Base-by-base conservation (phyloP, 2,329 filamentous ascomycete species). In the Tympanopsis confertula region DNA sequence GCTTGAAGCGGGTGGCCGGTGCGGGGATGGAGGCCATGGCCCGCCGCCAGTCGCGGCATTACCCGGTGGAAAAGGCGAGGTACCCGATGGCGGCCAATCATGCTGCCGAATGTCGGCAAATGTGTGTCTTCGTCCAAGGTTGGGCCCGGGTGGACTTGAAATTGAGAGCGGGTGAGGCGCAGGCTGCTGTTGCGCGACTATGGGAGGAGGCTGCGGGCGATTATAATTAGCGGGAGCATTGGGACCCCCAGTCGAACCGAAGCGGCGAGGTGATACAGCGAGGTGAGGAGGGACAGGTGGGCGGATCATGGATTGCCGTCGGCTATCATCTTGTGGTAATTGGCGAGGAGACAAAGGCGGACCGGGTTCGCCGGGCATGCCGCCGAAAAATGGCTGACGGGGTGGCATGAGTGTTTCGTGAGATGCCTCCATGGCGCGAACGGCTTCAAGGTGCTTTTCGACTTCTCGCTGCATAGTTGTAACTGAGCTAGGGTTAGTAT, bases 41-140 rank as follows among this genome's bases (percentile, higher is more conserved):
- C 59, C 13, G 69, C 10, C 17, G 30, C 10, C 12, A 7, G 12
- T 13, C 7, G 10, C 15, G 12, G 71, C 69, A 43, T 75, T 68
- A 10, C 77, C 77, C 3, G 80, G 78, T 5, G 72, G 68, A 51
- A 78, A 83, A 10, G 80, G 83, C 4, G 81, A 82, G 19, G 74
- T 68, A 30, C 66, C 62, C 36, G 61, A 67, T 5, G 68, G 68
- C 44, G 78, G 80, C 78, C 84, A 89, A 26, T 82, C 86, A 53
- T 87, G 82, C 49, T 88, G 82, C 38, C 91, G 81, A 48, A 98
- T 96, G 55, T 98, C 91, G 41, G 91, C 91, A 28, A 88, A 89
- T 2, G 91, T 98, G 59, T 98, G 91, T 43, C 89, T 77, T 44
- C 89, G 79, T 33, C 78, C 74, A 35, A 94, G 68, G 49, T 78